phyloP scores from a whole-genome alignment of 1,284 basidiomycete genomes.

The Melampsora larici-populina region DNA sequence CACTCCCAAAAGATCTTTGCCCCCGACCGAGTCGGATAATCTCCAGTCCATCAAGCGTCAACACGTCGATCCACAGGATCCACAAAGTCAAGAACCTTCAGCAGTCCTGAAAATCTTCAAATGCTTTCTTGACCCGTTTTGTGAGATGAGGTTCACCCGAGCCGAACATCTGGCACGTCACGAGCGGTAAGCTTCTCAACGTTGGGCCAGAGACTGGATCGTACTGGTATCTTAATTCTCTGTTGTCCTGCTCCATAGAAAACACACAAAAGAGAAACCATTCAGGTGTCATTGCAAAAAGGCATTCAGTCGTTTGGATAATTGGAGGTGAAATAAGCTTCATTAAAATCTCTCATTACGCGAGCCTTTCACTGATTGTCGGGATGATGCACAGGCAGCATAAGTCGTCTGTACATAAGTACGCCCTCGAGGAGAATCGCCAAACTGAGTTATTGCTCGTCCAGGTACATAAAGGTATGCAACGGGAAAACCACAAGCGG shows the following conservation, averaged over 20 bases:
- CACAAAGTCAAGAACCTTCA: not conserved
- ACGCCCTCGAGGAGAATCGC: constrained; percentile 3
- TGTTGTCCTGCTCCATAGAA: constrained; percentile 11
- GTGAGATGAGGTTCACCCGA: constrained; percentile 39
- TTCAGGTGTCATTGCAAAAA: constrained; percentile 40
- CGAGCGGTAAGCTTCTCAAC: constrained; percentile 27
- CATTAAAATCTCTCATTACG: not conserved
- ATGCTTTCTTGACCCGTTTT: constrained; percentile 33
- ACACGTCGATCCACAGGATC: too few relatives aligned
- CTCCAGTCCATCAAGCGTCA: too few relatives aligned
- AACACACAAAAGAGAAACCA: too few relatives aligned
- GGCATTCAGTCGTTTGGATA: constrained; percentile 39
- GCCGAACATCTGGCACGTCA: constrained; percentile 40
- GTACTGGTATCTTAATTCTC: not conserved
- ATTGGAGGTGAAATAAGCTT: constrained; percentile 31
- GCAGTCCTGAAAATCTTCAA: constrained; percentile 40
- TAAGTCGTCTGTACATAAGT: constrained; percentile 30
- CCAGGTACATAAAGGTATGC: constrained; percentile 37
- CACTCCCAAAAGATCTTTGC: too few relatives aligned
- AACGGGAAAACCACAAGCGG: constrained; percentile 30
- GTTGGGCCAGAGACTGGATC: not conserved
- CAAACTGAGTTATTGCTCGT: constrained; percentile 30
- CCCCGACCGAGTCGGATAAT: too few relatives aligned
- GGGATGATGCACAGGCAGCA: constrained; percentile 18
- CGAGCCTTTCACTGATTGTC: not conserved